phyloP scores from a whole-genome alignment of 805 yeast genomes.

The Myxozyma melibiosi region DNA sequence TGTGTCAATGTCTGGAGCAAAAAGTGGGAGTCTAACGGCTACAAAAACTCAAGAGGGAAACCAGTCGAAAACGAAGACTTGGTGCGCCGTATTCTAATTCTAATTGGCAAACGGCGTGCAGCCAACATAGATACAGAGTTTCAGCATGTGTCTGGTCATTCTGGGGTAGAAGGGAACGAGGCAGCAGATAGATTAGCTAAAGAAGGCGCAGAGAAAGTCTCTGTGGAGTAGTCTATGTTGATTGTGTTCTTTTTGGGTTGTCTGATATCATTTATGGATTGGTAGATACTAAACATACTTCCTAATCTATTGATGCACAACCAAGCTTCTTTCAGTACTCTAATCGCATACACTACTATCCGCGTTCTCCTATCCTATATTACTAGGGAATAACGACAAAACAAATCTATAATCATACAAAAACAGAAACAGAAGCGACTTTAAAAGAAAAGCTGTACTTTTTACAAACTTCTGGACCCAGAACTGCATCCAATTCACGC shows the following conservation, averaged over 20 bases:
- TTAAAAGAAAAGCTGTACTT: not conserved
- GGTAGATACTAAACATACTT: no score
- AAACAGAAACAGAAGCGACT: not conserved
- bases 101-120: no score
- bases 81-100: conserved; percentile 46
- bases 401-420: not conserved
- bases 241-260: no score
- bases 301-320: not conserved
- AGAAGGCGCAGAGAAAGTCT: conserved; percentile 45
- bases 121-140: no score
- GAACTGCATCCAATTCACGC: not conserved
- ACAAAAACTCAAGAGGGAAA: conserved; percentile 50
- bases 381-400: not conserved
- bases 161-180: conserved; percentile 70
- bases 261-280: no score
- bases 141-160: conserved; percentile 78
- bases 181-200: conserved; percentile 76
- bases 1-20: conserved; percentile 57
- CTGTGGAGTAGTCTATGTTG: not conserved
- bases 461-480: not conserved
- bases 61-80: conserved; percentile 57
- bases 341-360: not conserved
- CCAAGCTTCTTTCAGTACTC: not conserved
- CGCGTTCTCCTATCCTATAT: not conserved
- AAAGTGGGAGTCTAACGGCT: conserved; percentile 62